A percentile compares a stretch with the other conserved stretches of the same genome.
phyloP scores from a whole-genome alignment of 1,284 basidiomycete genomes.

The Pterulicium gracile region DNA sequence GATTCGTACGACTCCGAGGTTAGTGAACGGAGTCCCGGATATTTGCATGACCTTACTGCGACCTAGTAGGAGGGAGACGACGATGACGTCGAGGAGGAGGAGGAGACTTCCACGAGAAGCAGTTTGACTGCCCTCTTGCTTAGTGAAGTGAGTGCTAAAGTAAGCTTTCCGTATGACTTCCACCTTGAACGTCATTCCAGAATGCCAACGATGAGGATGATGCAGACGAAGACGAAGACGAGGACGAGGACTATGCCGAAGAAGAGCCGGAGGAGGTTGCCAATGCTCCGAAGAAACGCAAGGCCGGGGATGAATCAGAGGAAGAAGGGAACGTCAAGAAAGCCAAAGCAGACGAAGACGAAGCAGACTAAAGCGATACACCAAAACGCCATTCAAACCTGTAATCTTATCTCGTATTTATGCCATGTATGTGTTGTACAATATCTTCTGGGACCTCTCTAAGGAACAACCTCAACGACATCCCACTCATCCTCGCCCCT shows the following conservation, averaged over 20 bases:
- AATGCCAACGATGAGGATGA: conserved; percentile 27
- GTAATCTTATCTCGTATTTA: conserved; percentile 13
- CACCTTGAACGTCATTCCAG: conserved; percentile 14
- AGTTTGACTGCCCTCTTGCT: neutral
- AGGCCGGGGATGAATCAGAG: conserved; percentile 23
- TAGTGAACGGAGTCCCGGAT: neutral
- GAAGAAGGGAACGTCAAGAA: conserved; percentile 30
- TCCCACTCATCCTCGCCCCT: conserved; percentile 33
- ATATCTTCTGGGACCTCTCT: conserved; percentile 10
- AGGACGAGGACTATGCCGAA: conserved; percentile 14
- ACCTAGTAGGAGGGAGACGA: neutral
- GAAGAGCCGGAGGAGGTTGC: conserved; percentile 14
- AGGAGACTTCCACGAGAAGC: neutral
- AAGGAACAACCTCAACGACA: conserved; percentile 49
- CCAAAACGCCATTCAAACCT: conserved; percentile 11
- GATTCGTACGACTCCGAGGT: neutral
- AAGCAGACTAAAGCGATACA: too few relatives aligned
- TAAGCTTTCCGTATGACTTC: neutral
- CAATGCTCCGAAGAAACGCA: conserved; percentile 28
- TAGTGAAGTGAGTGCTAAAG: neutral
- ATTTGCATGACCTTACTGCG: neutral
- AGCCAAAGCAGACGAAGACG: conserved; percentile 23
- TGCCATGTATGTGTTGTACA: conserved; percentile 9
- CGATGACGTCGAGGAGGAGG: neutral
- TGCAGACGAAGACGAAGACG: conserved; percentile 21